phyloP scores from a whole-genome alignment of 805 yeast genomes.

The Kockiozyma suomiensis region DNA sequence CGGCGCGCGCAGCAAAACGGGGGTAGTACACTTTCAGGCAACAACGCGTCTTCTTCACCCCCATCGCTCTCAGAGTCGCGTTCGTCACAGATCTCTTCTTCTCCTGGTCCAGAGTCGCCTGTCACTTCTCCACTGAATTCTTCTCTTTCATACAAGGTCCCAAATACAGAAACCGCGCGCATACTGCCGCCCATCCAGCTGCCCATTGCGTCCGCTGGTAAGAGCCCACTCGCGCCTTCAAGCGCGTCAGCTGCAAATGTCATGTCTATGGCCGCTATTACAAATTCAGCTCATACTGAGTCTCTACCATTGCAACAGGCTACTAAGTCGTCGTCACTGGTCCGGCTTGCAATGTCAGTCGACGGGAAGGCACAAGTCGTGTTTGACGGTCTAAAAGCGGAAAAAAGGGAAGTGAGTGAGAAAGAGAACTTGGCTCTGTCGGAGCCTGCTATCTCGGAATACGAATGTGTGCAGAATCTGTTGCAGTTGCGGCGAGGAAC shows the following conservation, averaged over 20 bases:
- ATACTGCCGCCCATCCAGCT: not conserved
- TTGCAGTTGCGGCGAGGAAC: slow-evolving; percentile 27
- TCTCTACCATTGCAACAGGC: not conserved
- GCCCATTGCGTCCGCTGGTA: not conserved
- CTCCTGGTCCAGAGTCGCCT: slow-evolving; percentile 15
- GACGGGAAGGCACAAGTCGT: slow-evolving; percentile 48
- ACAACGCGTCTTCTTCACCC: slow-evolving; percentile 15
- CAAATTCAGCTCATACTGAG: not conserved
- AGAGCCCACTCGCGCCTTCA: slow-evolving; percentile 22
- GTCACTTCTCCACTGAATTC: not conserved
- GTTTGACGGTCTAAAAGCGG: slow-evolving; percentile 17
- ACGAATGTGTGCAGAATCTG: slow-evolving; percentile 30
- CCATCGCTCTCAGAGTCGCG: slow-evolving; percentile 5
- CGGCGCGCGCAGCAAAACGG: slow-evolving; percentile 37
- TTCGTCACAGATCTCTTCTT: not conserved
- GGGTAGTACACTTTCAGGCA: not conserved
- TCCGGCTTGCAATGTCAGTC: slow-evolving; percentile 41
- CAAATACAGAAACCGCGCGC: not conserved
- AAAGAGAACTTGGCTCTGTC: not conserved
- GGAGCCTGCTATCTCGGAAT: slow-evolving; percentile 14
- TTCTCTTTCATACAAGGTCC: not conserved
- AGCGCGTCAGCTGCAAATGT: slow-evolving; percentile 20
- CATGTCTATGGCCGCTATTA: slow-evolving; percentile 18
- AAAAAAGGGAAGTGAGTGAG: not conserved
- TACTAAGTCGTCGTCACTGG: slow-evolving; percentile 3